These are phyloP conservation scores for Eragrostis nindensis DNA, from an alignment of 176 grass and related monocot species.

Conservation along the genomic window DNA sequence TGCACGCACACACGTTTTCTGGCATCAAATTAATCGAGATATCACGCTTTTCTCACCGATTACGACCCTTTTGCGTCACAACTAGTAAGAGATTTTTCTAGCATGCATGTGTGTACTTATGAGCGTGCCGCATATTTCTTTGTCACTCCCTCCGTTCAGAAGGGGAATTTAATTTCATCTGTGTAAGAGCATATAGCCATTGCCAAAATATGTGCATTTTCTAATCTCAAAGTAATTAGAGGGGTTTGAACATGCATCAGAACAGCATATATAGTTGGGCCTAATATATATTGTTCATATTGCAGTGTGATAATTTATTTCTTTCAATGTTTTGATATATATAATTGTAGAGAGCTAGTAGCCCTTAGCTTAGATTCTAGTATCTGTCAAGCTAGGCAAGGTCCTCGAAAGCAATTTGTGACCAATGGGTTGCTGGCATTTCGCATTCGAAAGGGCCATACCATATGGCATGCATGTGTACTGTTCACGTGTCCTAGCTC, in stretches of 20 bases:
- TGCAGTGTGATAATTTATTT: no score
- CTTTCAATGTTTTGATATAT: no score
- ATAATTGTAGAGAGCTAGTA: no score
- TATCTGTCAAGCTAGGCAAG: background rate
- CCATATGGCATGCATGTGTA: background rate
- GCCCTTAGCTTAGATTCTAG: no score
- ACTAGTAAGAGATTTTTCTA: background rate
- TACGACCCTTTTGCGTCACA: background rate
- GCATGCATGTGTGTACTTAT: background rate
- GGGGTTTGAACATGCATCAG: no score
- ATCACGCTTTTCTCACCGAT: background rate
- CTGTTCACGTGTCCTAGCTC: background rate
- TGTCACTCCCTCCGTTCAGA: no score
- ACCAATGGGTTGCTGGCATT: conserved; percentile 6
- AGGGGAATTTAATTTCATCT: no score
- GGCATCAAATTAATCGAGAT: background rate
- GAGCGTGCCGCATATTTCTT: background rate
- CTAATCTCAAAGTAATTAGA: no score
- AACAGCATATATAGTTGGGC: no score
- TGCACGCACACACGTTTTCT: background rate
- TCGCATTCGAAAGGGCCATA: background rate
- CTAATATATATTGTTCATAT: no score
- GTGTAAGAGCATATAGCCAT: no score
- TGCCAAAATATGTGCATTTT: no score
- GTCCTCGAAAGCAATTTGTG: conserved; percentile 5